Conservation (phyloP, 768 basidiomycete species). For the Dioszegia aurantiaca region DNA sequence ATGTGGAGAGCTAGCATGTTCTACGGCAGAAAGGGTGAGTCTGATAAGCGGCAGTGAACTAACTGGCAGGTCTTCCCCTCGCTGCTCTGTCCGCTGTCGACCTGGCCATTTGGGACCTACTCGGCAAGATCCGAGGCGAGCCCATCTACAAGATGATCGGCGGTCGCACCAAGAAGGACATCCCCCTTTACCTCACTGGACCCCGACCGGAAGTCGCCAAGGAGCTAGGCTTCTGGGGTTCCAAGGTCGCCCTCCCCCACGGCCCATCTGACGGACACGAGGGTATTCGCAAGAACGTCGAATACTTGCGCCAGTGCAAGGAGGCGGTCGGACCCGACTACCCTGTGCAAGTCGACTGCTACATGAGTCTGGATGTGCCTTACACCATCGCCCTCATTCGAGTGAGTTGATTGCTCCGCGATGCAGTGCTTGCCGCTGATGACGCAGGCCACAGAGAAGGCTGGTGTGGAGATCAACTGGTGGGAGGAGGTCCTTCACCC, state of each 20-base stretch:
- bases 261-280: constrained; percentile 50
- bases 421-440: not conserved
- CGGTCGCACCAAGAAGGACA: constrained; percentile 52
- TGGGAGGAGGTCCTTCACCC: constrained; percentile 55
- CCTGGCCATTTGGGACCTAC: constrained; percentile 54
- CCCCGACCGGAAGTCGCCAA: constrained; percentile 51
- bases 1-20: constrained; percentile 53
- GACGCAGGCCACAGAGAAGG: constrained; percentile 38
- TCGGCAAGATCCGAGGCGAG: constrained; percentile 54
- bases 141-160: constrained; percentile 56
- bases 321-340: constrained; percentile 52
- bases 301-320: constrained; percentile 47
- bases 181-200: constrained; percentile 54
- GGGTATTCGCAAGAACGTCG: constrained; percentile 53
- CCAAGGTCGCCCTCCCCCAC: constrained; percentile 53
- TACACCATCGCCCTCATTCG: constrained; percentile 52
- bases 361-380: constrained; percentile 46
- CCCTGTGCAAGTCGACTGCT: constrained; percentile 55
- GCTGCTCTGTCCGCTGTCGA: constrained; percentile 54
- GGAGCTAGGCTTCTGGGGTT: constrained; percentile 53
- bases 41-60: not conserved
- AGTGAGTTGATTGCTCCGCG: constrained; percentile 18
- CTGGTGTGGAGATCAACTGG: constrained; percentile 54
- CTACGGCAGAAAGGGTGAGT: constrained; percentile 53
- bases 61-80: constrained; percentile 46